Percentiles rank a stretch among this genome's conserved stretches.
phyloP scores from a whole-genome alignment of 345 rosid genomes.

The Eucalyptus lansdowneana region DNA sequence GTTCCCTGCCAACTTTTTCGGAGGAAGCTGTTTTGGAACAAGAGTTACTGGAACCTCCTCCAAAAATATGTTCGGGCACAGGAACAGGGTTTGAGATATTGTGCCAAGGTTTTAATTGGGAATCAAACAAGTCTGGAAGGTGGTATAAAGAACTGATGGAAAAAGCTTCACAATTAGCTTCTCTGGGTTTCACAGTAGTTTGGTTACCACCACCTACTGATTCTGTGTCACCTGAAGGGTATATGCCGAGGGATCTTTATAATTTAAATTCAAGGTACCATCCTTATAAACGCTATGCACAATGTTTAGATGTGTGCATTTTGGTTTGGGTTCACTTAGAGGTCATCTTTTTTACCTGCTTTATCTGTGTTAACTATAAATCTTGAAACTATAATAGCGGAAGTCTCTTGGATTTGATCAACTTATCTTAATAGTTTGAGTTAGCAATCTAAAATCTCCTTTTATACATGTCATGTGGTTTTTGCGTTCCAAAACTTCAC shows the following conservation, averaged over 20 bases:
- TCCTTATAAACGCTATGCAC: background rate
- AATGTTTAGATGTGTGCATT: background rate
- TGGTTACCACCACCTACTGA: slow-evolving; percentile 99
- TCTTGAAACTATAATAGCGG: background rate
- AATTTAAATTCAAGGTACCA: slow-evolving; percentile 81
- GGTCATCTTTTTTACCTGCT: background rate
- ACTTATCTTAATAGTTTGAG: background rate
- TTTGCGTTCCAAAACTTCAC: background rate
- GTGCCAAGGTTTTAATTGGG: slow-evolving; percentile 98
- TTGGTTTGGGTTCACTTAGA: background rate
- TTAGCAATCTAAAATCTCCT: background rate
- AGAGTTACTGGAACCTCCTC: slow-evolving; percentile 24
- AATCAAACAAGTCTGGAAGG: slow-evolving; percentile 80
- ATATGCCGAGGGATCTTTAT: slow-evolving; percentile 92
- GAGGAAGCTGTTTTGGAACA: slow-evolving; percentile 37
- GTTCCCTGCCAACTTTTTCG: slow-evolving; percentile 42
- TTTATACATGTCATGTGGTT: background rate
- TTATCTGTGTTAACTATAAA: background rate
- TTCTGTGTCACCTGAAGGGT: slow-evolving; percentile 98
- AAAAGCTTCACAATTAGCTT: slow-evolving; percentile 57
- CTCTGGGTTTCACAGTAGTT: slow-evolving; percentile 74
- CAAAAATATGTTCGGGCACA: slow-evolving; percentile 57
- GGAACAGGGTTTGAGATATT: slow-evolving; percentile 82
- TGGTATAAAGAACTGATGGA: slow-evolving; percentile 79
- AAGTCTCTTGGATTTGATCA: background rate